A percentile compares a stretch with the other conserved stretches of the same genome.
These are phyloP conservation scores for Phytopythium boreale DNA, from an alignment of 352 stramenopile species.

Conservation along the genomic window DNA sequence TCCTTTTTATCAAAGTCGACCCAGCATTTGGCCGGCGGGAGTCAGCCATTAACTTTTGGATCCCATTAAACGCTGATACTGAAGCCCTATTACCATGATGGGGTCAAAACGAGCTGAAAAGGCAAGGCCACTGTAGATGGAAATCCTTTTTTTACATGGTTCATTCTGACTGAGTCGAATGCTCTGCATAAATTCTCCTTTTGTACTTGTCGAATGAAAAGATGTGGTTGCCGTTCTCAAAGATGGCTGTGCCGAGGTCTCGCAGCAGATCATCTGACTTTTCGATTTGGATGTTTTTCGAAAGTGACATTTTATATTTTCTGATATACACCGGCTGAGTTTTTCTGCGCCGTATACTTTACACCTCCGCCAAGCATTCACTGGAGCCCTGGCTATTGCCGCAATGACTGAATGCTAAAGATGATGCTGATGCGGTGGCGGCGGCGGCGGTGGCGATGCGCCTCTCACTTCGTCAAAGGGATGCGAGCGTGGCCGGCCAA, in stretches of 20 bases:
- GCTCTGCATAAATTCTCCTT: not conserved
- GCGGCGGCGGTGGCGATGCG: not conserved
- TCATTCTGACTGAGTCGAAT: not conserved
- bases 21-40: not conserved
- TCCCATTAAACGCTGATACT: not conserved
- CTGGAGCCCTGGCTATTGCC: not conserved
- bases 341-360: not conserved
- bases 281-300: not conserved
- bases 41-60: not conserved
- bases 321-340: not conserved
- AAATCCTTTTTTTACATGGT: not conserved
- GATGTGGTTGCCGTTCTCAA: not conserved
- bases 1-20: not conserved
- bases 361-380: not conserved
- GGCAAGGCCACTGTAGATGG: not conserved
- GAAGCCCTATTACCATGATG: too few species aligned
- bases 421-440: conserved; percentile 1
- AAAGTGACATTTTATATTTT: not conserved
- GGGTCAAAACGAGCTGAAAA: not conserved
- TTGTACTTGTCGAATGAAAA: too few species aligned
- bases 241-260: not conserved
- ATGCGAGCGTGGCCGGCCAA: not conserved
- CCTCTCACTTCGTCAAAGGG: not conserved
- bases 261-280: not conserved
- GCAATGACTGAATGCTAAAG: not conserved